Evolutionary conservation across 108 stramenopile species (phyloP).

Genomic region (Hondaea fermentalgiana): DNA sequence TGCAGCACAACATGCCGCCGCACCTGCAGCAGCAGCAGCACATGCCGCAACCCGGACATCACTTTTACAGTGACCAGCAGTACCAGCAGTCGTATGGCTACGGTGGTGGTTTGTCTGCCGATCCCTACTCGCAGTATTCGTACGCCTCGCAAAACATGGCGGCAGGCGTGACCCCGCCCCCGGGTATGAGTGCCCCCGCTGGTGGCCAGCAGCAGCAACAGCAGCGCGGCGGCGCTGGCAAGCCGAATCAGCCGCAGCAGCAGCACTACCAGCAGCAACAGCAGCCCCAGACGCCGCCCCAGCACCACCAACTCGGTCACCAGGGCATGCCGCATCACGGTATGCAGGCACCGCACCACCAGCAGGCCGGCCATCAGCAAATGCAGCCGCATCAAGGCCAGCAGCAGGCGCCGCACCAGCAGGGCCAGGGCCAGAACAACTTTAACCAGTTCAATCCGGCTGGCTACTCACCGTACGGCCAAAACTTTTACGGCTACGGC

Average conservation of each 20-base stretch:
- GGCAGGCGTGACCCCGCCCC: neutral
- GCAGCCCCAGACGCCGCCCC: neutral
- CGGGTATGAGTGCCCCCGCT: neutral
- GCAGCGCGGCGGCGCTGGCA: neutral
- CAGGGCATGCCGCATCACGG: neutral
- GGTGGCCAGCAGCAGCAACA: neutral
- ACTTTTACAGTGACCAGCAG: neutral
- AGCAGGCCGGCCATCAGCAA: neutral
- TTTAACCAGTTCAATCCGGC: neutral
- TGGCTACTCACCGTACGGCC: neutral
- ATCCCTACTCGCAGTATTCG: neutral
- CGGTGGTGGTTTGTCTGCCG: neutral
- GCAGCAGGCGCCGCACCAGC: neutral
- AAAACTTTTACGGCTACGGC: neutral
- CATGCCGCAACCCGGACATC: neutral
- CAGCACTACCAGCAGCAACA: neutral
- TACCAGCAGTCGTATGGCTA: neutral
- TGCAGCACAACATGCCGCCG: neutral
- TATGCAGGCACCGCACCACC: neutral
- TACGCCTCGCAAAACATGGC: neutral
- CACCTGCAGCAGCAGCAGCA: neutral
- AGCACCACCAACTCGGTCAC: neutral
- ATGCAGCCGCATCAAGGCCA: neutral
- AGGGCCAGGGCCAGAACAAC: neutral
- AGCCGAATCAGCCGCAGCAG: neutral